Evolutionary conservation across 352 stramenopile genomes (phyloP).

Genomic region (Phytophthora capsici): DNA sequence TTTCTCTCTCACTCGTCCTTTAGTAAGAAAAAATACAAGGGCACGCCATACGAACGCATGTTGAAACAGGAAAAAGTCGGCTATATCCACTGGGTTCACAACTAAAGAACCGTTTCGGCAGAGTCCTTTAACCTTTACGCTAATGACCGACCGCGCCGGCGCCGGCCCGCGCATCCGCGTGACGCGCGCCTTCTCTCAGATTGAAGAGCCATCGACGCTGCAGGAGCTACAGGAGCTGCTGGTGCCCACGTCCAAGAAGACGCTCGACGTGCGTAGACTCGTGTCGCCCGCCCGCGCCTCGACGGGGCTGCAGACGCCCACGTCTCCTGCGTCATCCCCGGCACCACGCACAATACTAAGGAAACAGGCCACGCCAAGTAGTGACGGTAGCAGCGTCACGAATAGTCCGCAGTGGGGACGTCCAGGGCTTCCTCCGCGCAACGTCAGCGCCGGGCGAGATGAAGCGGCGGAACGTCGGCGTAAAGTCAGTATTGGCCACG

Average conservation of each 20-base stretch:
- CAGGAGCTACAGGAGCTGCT: slow-evolving; percentile 39
- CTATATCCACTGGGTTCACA: background rate
- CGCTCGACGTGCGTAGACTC: slow-evolving; percentile 63
- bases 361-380: slow-evolving; percentile 17
- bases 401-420: slow-evolving; percentile 15
- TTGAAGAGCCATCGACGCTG: slow-evolving; percentile 54
- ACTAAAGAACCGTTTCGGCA: slow-evolving; percentile 14
- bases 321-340: slow-evolving; percentile 20
- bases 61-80: background rate
- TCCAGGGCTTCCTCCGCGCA: slow-evolving; percentile 22
- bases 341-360: background rate
- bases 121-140: slow-evolving; percentile 1
- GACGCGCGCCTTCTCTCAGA: slow-evolving; percentile 70
- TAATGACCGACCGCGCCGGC: background rate
- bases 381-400: slow-evolving; percentile 24
- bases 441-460: slow-evolving; percentile 12
- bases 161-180: slow-evolving; percentile 32
- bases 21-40: too few species aligned
- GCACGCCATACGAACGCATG: background rate
- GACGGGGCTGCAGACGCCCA: slow-evolving; percentile 23
- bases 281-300: slow-evolving; percentile 49
- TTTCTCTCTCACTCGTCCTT: background rate
- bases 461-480: slow-evolving; percentile 18
- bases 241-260: slow-evolving; percentile 43
- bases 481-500: slow-evolving; percentile 12